phyloP scores from a whole-genome alignment of 2,329 filamentous ascomycete species.

The Fusarium buxicola region DNA sequence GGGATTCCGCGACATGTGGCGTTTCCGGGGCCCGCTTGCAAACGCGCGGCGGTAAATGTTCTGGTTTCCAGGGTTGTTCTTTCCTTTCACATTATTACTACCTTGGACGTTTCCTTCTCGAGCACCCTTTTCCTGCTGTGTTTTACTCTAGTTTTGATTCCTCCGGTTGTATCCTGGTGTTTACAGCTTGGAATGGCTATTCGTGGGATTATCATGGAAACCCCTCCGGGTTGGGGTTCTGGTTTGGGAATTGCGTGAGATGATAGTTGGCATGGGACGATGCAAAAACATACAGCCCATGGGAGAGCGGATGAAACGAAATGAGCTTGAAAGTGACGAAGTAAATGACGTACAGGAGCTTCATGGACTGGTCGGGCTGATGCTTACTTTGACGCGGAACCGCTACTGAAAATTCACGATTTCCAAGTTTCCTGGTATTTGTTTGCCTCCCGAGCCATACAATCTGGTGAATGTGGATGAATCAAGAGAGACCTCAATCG shows the following conservation, averaged over 20 bases:
- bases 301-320: conserved; percentile 17
- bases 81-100: conserved; percentile 15
- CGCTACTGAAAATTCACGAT: conserved; percentile 33
- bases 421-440: conserved; percentile 10
- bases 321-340: conserved; percentile 25
- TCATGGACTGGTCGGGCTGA: conserved; percentile 25
- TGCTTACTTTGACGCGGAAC: conserved; percentile 37
- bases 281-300: not conserved
- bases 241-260: conserved; percentile 18
- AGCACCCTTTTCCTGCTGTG: conserved; percentile 23
- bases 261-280: conserved; percentile 5
- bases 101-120: conserved; percentile 5
- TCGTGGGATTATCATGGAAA: conserved; percentile 24
- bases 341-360: conserved; percentile 21
- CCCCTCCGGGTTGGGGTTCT: conserved; percentile 7
- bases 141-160: conserved; percentile 4
- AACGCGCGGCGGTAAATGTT: conserved; percentile 11
- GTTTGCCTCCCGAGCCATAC: too few species aligned
- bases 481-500: too few species aligned
- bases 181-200: conserved; percentile 19
- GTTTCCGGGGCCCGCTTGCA: conserved; percentile 35
- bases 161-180: conserved; percentile 21
- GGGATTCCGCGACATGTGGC: conserved; percentile 45
- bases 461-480: too few species aligned
- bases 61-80: conserved; percentile 19